Evolutionary conservation across 192 early-diverging fungal genomes (phyloP), one percentile per base, ranked within the genome.

Genomic region (Rhizophagus prolifer): DNA sequence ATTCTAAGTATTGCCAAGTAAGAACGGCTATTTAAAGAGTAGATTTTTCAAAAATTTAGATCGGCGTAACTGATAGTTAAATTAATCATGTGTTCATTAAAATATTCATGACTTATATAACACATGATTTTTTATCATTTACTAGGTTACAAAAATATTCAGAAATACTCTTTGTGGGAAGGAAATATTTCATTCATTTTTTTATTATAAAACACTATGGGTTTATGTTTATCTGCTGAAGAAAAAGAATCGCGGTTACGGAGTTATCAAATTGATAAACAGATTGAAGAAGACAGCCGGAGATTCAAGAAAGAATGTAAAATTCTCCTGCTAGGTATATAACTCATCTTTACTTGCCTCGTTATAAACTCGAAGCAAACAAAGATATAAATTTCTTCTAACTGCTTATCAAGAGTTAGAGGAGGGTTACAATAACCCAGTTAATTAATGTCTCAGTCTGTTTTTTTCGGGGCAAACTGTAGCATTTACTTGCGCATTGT

Each of bases 251-350:
- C 81, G 58, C 77, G 81, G 62, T 68, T 81, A 79, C 82, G 82
- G 44, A 90, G 88, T 59, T 76, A 82, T 34, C 85, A 80, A 44
- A 92, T 92, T 58, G 91, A 92, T 71, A 86, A 81, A 59, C 80
- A 84, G 16, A 80, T 92, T 19, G 90, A 92, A 77, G 87, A 90
- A 26, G 90, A 92, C 41, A 85, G 85, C 58, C 76, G 82, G 36
- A 77, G 79, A 59, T 79, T 86, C 25, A 91, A 88, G 72, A 85
- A 89, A 81, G 91, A 92, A 82, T 91, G 90, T 78, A 92, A 93
- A 80, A 92, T 92, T 66, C 77, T 93, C 31, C 74, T 93, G 34
- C 72, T 93, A 80, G 92, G 92, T 92, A 85, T 58, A 47, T 30
- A 31, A 58, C 36, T 65, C 25, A 34, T 23, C 54, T 74, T 23